Base-by-base conservation (phyloP, 1,284 basidiomycete genomes). In the Anthracocystis walkeri region DNA sequence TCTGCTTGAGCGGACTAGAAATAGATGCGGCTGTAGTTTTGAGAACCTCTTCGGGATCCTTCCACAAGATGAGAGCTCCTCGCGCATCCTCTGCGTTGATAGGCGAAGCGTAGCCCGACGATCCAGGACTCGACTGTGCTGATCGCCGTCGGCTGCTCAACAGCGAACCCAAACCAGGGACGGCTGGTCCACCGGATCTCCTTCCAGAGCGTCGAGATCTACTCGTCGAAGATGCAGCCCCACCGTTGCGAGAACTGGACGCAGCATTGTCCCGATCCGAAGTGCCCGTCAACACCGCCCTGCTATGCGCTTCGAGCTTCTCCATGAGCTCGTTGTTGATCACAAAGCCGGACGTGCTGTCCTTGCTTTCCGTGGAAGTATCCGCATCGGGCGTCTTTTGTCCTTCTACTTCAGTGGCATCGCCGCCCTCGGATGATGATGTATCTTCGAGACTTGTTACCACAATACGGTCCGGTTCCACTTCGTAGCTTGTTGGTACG, bases 281-380 rank as follows among this genome's bases (percentile, higher is more conserved):
- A 0, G 73, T 75, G 4, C 74, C 74, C 20, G 74, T 76, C 20
- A 76, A 41, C 10, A 76, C 69, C 6, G 68, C 68, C 20, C 74
- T 51, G 33, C 74, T 64, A 42, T 76, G 74, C 23, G 74, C 74
- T 61, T 76, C 71, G 27, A 80, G 71, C 62, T 79, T 80, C 50
- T 75, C 65, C 53, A 80, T 77, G 44, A 79, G 76, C 58, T 78
- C 77, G 50, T 71, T 73, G 62, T 74, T 80, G 65, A 76, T 71
- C 56, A 76, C 54, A 62, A 67, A 76, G n/a, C 60, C 69, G 45
- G 55, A 60, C 0, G 42, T 18, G 14, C 53, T 52, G 23, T 59
- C 67, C 21, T 50, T 61, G 58, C 49, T 61, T 23, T 69, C 63
- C 14, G 63, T 59, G 29, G 56, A 60, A 18, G 66, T 65, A 31